Evolutionary conservation across 805 yeast species (phyloP).

Genomic region (Ogataea populi-albae): DNA sequence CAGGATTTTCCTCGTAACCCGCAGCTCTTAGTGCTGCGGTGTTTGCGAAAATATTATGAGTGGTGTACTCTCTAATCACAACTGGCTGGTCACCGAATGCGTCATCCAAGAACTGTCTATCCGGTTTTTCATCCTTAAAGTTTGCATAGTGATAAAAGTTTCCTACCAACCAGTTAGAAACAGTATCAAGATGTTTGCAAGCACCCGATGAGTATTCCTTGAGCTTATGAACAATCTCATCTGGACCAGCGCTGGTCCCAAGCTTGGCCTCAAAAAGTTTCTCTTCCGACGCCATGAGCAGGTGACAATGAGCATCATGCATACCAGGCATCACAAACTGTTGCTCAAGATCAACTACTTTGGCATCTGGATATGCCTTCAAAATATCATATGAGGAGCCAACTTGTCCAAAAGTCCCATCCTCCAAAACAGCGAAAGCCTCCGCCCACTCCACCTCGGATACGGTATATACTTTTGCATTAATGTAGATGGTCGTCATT

Average conservation of each 20-base stretch:
- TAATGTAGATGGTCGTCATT: slow-evolving; percentile 26
- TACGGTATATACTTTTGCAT: slow-evolving; percentile 24
- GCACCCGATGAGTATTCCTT: slow-evolving; percentile 20
- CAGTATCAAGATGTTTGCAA: slow-evolving; percentile 22
- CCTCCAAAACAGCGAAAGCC: slow-evolving; percentile 23
- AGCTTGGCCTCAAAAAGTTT: slow-evolving; percentile 26
- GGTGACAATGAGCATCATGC: slow-evolving; percentile 29
- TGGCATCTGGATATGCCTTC: slow-evolving; percentile 10
- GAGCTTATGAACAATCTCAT: slow-evolving; percentile 23
- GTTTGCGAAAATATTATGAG: slow-evolving; percentile 28
- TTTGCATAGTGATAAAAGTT: slow-evolving; percentile 27
- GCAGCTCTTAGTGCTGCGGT: slow-evolving; percentile 30
- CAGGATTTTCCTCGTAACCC: slow-evolving; percentile 26
- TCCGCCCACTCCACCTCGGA: slow-evolving; percentile 18
- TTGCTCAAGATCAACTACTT: slow-evolving; percentile 24
- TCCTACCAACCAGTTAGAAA: slow-evolving; percentile 27
- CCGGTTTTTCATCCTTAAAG: slow-evolving; percentile 26
- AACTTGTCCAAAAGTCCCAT: slow-evolving; percentile 21
- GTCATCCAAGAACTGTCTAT: slow-evolving; percentile 26
- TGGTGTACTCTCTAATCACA: slow-evolving; percentile 28
- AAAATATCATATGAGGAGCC: slow-evolving; percentile 21
- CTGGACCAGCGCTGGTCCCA: slow-evolving; percentile 18
- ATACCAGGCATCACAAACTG: slow-evolving; percentile 29
- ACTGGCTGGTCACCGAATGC: slow-evolving; percentile 31
- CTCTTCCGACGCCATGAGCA: slow-evolving; percentile 27